Percentiles rank a stretch among this genome's conserved stretches.
These are phyloP conservation scores for Thalia dealbata DNA, from an alignment of 176 grass and related monocot genomes.

Conservation along the genomic window DNA sequence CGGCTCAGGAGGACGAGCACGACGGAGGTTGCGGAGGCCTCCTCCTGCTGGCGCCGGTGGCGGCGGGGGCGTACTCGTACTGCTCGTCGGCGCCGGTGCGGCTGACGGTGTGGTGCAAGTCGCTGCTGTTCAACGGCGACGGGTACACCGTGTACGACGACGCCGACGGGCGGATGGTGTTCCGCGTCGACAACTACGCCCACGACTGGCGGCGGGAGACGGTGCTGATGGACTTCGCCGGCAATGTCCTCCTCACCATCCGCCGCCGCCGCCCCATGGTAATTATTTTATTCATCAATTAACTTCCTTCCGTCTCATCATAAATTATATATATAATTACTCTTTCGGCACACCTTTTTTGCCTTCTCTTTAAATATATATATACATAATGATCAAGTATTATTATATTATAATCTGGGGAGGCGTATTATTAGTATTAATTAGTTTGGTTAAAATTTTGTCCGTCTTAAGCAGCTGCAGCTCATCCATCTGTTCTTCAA, in stretches of 20 bases:
- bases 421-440: no score
- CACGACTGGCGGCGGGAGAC: constrained; percentile 2
- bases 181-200: constrained; percentile 50
- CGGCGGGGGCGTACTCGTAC: neutral
- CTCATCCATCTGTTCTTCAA: no score
- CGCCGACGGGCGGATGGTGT: constrained; percentile 34
- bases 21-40: neutral
- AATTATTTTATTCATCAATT: neutral
- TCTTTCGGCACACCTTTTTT: no score
- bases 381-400: no score
- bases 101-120: constrained; percentile 62
- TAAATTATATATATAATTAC: no score
- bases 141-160: constrained; percentile 55
- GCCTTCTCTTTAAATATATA: no score
- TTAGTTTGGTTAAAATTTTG: no score
- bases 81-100: constrained; percentile 11
- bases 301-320: no score
- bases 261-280: neutral
- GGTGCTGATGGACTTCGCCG: constrained; percentile 2
- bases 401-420: no score
- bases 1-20: neutral
- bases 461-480: no score
- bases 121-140: constrained; percentile 48
- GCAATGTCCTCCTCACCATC: constrained; percentile 9
- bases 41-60: neutral